Conservation (phyloP, 768 basidiomycete species). For the Podaxis sp. region DNA sequence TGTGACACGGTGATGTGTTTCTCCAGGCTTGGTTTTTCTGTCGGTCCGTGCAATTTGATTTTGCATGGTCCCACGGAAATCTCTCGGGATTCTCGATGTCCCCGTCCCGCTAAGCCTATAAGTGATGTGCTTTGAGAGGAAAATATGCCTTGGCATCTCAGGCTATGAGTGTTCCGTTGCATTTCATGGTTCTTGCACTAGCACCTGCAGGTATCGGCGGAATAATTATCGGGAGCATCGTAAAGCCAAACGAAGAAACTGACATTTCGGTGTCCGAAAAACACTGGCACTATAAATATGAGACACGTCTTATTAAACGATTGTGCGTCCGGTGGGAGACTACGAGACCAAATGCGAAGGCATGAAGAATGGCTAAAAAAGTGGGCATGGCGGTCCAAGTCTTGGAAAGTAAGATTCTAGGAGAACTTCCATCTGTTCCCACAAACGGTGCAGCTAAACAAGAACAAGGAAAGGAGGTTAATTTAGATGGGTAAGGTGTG, state of each 20-base stretch:
- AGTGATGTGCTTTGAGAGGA: neutral
- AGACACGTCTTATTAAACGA: neutral
- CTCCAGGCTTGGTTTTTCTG: neutral
- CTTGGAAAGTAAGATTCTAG: conserved; percentile 14
- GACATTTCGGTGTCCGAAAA: neutral
- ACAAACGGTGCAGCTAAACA: conserved; percentile 60
- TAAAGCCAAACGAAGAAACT: neutral
- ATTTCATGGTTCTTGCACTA: neutral
- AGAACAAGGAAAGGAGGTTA: conserved; percentile 1
- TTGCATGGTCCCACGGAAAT: neutral
- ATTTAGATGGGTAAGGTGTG: neutral
- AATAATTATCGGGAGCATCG: neutral
- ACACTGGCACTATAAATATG: conserved; percentile 4
- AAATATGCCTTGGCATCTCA: neutral
- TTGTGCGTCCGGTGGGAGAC: neutral
- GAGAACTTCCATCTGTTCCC: conserved; percentile 45
- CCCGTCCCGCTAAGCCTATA: neutral
- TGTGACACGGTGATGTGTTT: neutral
- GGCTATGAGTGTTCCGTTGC: neutral
- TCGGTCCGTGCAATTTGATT: neutral
- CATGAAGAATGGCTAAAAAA: neutral
- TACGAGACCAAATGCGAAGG: neutral
- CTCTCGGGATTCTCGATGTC: neutral
- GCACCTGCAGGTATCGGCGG: neutral
- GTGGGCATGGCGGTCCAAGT: neutral